Percentiles rank a stretch among this genome's conserved stretches.
phyloP scores from a whole-genome alignment of 345 rosid species.

The Geranium rotundifolium region DNA sequence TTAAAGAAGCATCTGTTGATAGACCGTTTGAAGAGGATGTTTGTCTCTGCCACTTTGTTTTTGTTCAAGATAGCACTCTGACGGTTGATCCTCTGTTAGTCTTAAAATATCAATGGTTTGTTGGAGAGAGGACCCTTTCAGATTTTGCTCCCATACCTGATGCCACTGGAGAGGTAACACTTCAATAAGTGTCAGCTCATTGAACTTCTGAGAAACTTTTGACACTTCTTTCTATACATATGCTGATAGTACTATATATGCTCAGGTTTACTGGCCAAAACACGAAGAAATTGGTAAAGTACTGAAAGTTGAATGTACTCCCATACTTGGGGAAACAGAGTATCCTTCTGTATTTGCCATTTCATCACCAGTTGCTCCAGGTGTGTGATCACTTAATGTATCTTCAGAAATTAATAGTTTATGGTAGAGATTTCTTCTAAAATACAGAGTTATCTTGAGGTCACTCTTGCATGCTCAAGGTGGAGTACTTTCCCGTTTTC shows the following conservation, averaged over 20 bases:
- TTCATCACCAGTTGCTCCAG: conserved; percentile 69
- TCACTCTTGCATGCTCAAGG: not conserved
- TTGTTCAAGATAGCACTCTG: conserved; percentile 50
- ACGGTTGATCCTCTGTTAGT: conserved; percentile 39
- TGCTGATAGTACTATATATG: conserved; percentile 3
- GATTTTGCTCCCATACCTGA: conserved; percentile 57
- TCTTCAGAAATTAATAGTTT: conserved; percentile 6
- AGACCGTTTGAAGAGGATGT: conserved; percentile 87
- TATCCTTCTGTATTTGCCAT: conserved; percentile 74
- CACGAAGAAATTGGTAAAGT: conserved; percentile 66
- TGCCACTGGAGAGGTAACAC: conserved; percentile 65
- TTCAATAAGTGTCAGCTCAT: conserved; percentile 3
- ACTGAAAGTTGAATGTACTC: conserved; percentile 72
- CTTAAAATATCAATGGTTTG: conserved; percentile 75
- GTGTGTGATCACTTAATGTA: conserved; percentile 22
- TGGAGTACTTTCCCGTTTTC: not conserved
- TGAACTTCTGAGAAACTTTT: not conserved
- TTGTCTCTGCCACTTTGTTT: conserved; percentile 62
- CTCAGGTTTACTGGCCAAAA: conserved; percentile 87
- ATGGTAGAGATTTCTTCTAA: conserved; percentile 7
- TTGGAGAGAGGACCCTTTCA: conserved; percentile 67
- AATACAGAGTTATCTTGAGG: not conserved
- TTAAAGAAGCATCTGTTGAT: conserved; percentile 76
- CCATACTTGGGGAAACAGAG: conserved; percentile 52
- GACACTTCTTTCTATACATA: not conserved